Evolutionary conservation across 306 rosid genomes (phyloP).

Genomic region (Fragaria ananassa): DNA sequence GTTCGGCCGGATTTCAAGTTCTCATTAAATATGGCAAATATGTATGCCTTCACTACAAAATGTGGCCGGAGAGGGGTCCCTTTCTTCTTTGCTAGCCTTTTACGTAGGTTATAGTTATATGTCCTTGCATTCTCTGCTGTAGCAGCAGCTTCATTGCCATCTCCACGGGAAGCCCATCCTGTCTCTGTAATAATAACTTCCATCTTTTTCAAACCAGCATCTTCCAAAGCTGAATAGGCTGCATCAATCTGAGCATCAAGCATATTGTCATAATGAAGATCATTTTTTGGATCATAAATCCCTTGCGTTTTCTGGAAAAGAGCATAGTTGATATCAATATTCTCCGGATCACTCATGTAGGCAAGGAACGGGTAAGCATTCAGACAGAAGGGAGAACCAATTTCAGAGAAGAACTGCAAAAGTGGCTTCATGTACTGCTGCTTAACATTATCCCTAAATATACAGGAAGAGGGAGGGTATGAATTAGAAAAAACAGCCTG

Average conservation of each 20-base stretch:
- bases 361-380: conserved; percentile 86
- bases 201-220: conserved; percentile 74
- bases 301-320: conserved; percentile 74
- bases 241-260: conserved; percentile 99
- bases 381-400: conserved; percentile 93
- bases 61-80: conserved; percentile 93
- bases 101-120: conserved; percentile 80
- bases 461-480: conserved; percentile 90
- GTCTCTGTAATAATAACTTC: conserved; percentile 92
- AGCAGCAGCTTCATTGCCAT: conserved; percentile 65
- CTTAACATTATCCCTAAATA: conserved; percentile 50
- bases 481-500: conserved; percentile 71
- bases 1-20: conserved; percentile 55
- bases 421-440: conserved; percentile 87
- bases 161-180: conserved; percentile 94
- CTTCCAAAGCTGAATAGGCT: conserved; percentile 79
- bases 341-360: conserved; percentile 55
- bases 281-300: conserved; percentile 58
- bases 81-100: conserved; percentile 87
- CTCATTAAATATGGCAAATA: conserved; percentile 88
- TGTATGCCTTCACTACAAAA: conserved; percentile 67
- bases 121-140: conserved; percentile 69
- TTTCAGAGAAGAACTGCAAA: conserved; percentile 70
- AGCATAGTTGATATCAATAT: conserved; percentile 84
- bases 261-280: conserved; percentile 89